Percentiles rank a stretch among this genome's conserved stretches.
Evolutionary conservation across 345 rosid species (phyloP).

Genomic region (Cardiospermum halicacabum): DNA sequence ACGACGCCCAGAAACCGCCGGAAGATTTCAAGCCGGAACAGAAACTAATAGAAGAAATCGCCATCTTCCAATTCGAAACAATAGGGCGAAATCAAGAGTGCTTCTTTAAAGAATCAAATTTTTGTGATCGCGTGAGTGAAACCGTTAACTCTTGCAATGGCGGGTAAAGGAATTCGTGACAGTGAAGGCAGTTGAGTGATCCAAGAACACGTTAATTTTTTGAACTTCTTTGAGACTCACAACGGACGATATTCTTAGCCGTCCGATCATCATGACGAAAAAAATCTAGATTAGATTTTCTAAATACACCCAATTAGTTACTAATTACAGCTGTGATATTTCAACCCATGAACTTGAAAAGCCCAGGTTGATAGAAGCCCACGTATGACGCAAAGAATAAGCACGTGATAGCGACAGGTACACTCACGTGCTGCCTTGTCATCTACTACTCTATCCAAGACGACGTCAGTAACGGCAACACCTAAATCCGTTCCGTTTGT

Average conservation of each 20-base stretch:
- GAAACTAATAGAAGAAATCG: conserved; percentile 24
- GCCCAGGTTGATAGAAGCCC: too few species aligned
- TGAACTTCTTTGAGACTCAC: background rate
- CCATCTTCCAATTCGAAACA: conserved; percentile 20
- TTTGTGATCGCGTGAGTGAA: too few species aligned
- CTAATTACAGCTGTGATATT: background rate
- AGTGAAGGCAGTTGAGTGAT: background rate
- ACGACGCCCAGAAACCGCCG: background rate
- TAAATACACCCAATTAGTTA: background rate
- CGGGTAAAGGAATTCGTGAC: conserved; percentile 8
- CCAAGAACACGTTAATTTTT: background rate
- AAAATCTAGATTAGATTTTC: background rate
- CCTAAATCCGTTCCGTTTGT: background rate
- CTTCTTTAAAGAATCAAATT: too few species aligned
- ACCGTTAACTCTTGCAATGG: too few species aligned
- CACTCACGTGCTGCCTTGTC: background rate
- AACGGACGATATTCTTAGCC: background rate
- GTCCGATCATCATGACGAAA: background rate
- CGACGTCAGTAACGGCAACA: background rate
- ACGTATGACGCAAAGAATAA: too few species aligned
- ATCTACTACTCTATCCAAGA: background rate
- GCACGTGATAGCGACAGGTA: too few species aligned
- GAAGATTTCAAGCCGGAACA: conserved; percentile 17
- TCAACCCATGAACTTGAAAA: background rate
- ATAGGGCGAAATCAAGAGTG: background rate